These are phyloP conservation scores for Candida mesenterica DNA, from an alignment of 1,139 yeast species.

Conservation along the genomic window DNA sequence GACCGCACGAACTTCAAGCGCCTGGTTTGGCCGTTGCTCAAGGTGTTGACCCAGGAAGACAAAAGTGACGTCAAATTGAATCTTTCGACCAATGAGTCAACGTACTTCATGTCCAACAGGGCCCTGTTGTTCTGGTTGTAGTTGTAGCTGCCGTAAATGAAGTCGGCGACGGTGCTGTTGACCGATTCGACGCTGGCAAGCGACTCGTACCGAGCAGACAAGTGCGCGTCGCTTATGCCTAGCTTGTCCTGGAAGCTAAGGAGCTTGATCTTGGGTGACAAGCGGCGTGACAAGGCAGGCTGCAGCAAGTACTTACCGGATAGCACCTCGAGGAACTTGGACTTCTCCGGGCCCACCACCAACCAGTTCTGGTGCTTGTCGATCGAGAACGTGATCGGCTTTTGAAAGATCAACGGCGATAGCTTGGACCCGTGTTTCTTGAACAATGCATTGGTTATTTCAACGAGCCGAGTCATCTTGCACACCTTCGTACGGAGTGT, in stretches of 20 bases:
- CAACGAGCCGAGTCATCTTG: constrained; percentile 4
- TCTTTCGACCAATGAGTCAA: constrained; percentile 42
- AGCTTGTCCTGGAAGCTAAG: constrained; percentile 61
- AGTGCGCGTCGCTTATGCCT: constrained; percentile 67
- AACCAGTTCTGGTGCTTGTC: constrained; percentile 24
- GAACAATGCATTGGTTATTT: constrained; percentile 19
- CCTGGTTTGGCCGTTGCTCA: constrained; percentile 92
- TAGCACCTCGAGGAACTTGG: constrained; percentile 31
- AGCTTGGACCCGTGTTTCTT: constrained; percentile 10
- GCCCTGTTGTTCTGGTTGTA: constrained; percentile 33
- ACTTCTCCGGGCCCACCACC: constrained; percentile 35
- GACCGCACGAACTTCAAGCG: constrained; percentile 84
- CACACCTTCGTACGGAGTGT: background rate
- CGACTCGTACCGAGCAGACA: constrained; percentile 86
- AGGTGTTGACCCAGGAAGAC: constrained; percentile 76
- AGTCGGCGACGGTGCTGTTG: constrained; percentile 58
- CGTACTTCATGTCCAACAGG: constrained; percentile 24
- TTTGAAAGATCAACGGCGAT: constrained; percentile 17
- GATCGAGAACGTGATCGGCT: constrained; percentile 30
- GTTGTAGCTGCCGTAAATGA: constrained; percentile 50
- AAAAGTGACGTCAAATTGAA: constrained; percentile 58
- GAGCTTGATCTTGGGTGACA: constrained; percentile 50
- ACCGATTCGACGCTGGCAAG: constrained; percentile 71
- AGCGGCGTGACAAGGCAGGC: constrained; percentile 55
- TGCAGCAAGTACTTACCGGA: constrained; percentile 44